Evolutionary conservation across 305 asterid genomes (phyloP).

Genomic region (Solanum aculeatissimum): DNA sequence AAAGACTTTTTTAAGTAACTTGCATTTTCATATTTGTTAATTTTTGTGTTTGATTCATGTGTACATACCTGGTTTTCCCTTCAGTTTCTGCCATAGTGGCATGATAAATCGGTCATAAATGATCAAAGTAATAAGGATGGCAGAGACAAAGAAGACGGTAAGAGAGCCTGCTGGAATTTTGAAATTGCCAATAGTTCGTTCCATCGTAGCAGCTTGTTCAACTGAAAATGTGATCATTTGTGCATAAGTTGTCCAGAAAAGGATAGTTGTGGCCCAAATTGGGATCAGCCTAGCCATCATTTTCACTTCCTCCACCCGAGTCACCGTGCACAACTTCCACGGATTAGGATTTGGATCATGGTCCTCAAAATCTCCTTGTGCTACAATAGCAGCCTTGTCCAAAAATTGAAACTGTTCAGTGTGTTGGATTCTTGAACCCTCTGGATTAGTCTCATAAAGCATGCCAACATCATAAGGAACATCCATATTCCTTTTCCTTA

Average conservation of each 20-base stretch:
- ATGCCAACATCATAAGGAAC: slow-evolving; percentile 9
- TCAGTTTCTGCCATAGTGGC: slow-evolving; percentile 18
- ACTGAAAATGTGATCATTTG: slow-evolving; percentile 34
- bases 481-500: slow-evolving; percentile 23
- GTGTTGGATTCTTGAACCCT: slow-evolving; percentile 17
- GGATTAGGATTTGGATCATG: slow-evolving; percentile 9
- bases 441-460: slow-evolving; percentile 19
- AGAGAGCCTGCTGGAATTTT: slow-evolving; percentile 30
- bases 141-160: slow-evolving; percentile 25
- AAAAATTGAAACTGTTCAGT: slow-evolving; percentile 21
- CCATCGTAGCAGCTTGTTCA: slow-evolving; percentile 26
- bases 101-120: slow-evolving; percentile 22
- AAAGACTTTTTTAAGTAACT: background rate
- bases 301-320: slow-evolving; percentile 32
- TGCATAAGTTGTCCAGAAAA: slow-evolving; percentile 33
- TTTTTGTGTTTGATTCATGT: background rate
- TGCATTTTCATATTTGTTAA: background rate
- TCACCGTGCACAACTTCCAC: slow-evolving; percentile 22
- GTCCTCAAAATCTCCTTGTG: slow-evolving; percentile 10
- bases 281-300: slow-evolving; percentile 30
- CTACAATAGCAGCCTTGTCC: slow-evolving; percentile 33
- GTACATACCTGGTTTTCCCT: slow-evolving; percentile 21
- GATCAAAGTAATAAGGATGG: slow-evolving; percentile 20
- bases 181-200: slow-evolving; percentile 19
- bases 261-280: slow-evolving; percentile 32